These are phyloP conservation scores for Passiflora organensis DNA, from an alignment of 345 rosid genomes.

Conservation along the genomic window DNA sequence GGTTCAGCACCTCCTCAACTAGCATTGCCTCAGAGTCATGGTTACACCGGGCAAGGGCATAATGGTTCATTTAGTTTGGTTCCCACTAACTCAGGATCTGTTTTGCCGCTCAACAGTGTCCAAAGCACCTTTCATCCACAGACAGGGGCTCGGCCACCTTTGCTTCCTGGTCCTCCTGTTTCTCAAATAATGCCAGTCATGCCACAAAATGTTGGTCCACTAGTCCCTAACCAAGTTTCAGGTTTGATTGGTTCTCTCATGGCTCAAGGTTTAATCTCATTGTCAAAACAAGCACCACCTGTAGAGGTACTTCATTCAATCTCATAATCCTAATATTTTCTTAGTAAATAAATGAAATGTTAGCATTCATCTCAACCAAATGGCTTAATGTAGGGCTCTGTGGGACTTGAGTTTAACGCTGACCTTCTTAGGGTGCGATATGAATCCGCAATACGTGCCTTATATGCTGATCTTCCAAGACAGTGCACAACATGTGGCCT, in stretches of 20 bases:
- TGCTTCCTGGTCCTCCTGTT: conserved; percentile 48
- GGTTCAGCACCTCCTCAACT: conserved; percentile 41
- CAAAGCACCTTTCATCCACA: conserved; percentile 28
- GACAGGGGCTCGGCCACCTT: conserved; percentile 50
- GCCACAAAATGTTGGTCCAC: conserved; percentile 40
- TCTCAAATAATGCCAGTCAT: conserved; percentile 32
- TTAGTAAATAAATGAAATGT: conserved; percentile 1
- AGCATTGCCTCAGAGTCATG: conserved; percentile 37
- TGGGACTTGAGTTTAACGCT: conserved; percentile 71
- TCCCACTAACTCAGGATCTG: conserved; percentile 28
- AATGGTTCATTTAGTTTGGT: conserved; percentile 22
- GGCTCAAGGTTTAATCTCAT: conserved; percentile 88
- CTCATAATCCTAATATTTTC: neutral
- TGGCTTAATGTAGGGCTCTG: conserved; percentile 48
- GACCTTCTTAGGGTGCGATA: conserved; percentile 82
- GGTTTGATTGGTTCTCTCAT: conserved; percentile 78
- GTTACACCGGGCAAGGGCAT: conserved; percentile 46
- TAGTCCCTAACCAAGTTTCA: conserved; percentile 52
- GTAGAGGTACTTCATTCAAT: conserved; percentile 57
- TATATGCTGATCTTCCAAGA: conserved; percentile 87
- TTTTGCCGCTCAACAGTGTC: conserved; percentile 38
- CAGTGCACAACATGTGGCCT: conserved; percentile 97
- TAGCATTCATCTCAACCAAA: conserved; percentile 24
- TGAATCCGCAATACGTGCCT: conserved; percentile 67
- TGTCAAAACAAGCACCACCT: conserved; percentile 50